Percentiles rank a stretch among this genome's conserved stretches.
These are phyloP conservation scores for Abelmoschus esculentus DNA, from an alignment of 345 rosid genomes.

Conservation along the genomic window DNA sequence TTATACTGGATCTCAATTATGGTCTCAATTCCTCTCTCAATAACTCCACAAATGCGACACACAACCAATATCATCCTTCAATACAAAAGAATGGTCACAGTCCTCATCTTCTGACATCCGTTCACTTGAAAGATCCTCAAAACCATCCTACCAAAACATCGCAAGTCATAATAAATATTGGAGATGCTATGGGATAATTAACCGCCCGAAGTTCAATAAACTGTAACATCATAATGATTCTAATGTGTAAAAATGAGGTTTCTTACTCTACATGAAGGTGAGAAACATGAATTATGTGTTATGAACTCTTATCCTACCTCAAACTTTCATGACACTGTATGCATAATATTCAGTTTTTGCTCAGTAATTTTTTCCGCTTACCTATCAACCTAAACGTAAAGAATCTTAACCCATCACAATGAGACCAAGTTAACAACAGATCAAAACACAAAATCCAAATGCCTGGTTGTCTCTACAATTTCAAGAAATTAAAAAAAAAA, in stretches of 20 bases:
- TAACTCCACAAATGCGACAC: conserved; percentile 81
- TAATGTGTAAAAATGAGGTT: not conserved
- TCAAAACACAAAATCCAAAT: not conserved
- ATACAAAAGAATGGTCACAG: conserved; percentile 71
- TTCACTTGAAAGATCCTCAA: conserved; percentile 39
- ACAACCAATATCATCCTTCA: conserved; percentile 96
- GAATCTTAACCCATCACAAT: not conserved
- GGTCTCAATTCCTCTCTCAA: conserved; percentile 59
- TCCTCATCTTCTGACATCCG: conserved; percentile 39
- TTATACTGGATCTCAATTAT: conserved; percentile 69
- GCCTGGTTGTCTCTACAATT: not conserved
- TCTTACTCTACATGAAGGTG: not conserved
- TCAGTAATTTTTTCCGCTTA: no score
- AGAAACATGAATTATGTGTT: not conserved
- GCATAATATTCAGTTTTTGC: no score
- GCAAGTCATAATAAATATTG: conserved; percentile 10
- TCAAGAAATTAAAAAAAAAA: not conserved
- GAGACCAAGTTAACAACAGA: not conserved
- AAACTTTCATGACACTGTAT: not conserved
- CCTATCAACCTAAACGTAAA: no score
- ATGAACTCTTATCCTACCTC: not conserved
- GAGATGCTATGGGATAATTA: not conserved
- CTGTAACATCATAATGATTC: not conserved
- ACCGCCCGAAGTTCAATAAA: not conserved
- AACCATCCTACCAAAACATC: conserved; percentile 36